A percentile compares a stretch with the other conserved stretches of the same genome.
Evolutionary conservation across 2,329 filamentous ascomycete species (phyloP).

Genomic region (Hypoxylon sp.): DNA sequence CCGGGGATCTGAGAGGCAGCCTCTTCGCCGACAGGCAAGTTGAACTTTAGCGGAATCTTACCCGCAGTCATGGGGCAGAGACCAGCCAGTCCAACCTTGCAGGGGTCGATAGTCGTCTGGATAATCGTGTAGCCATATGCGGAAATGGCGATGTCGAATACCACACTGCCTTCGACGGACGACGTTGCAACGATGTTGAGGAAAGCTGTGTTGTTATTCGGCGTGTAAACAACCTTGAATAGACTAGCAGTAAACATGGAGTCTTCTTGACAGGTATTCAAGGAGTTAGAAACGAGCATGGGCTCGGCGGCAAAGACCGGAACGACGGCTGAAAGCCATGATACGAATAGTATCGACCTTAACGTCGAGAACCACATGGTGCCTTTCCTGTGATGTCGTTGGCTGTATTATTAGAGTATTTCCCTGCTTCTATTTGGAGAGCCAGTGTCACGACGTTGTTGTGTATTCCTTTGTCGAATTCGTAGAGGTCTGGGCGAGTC

Average conservation of each 20-base stretch:
- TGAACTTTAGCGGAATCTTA: conserved; percentile 81
- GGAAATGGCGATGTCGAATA: conserved; percentile 80
- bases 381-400: conserved; percentile 18
- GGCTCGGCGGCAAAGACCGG: conserved; percentile 71
- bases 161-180: conserved; percentile 84
- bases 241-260: conserved; percentile 89
- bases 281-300: conserved; percentile 84
- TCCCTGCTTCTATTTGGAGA: conserved; percentile 22
- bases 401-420: conserved; percentile 35
- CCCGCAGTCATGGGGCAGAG: conserved; percentile 94
- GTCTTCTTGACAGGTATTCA: conserved; percentile 87
- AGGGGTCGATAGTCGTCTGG: conserved; percentile 80
- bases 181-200: conserved; percentile 87
- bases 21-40: conserved; percentile 69
- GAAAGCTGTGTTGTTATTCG: conserved; percentile 78
- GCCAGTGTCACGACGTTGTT: conserved; percentile 26
- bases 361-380: conserved; percentile 65
- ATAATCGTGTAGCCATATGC: conserved; percentile 87
- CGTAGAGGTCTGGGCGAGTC: conserved; percentile 16
- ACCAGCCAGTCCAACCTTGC: conserved; percentile 76
- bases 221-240: conserved; percentile 87
- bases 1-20: conserved; percentile 76
- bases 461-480: conserved; percentile 45
- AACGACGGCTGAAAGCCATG: conserved; percentile 61
- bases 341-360: conserved; percentile 63